Evolutionary conservation across 78 protist genomes (phyloP), one percentile per base, ranked within the genome.

Genomic region (Dictyostelium purpureum): DNA sequence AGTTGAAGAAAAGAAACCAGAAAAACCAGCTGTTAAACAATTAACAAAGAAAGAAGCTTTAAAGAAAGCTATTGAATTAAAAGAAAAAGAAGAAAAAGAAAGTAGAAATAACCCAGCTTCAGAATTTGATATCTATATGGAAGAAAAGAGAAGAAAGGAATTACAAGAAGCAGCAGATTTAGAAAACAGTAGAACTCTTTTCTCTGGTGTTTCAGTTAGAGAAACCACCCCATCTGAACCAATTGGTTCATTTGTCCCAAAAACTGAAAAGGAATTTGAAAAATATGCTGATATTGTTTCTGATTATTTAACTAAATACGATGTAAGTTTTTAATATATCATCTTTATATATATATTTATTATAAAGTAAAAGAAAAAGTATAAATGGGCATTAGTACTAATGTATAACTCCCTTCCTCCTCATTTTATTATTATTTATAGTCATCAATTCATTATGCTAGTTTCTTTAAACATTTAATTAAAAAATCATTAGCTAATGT

Each of bases 101-200:
- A 6, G 5, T 4, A 42, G 12, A 24, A 43, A 52, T 6, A 31
- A 31, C 4, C 47, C 81, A 47, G 6, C 24, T 18, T 54, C 61
- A 31, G 90, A 83, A 1, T 61, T 70, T 43, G 90, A 83, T 71
- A 42, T 67, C 16, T 83, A 83, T 35, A 24, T 70, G 56, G 90
- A 83, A 40, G 77, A 83, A 47, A 63, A 70, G 54, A 83, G 33
- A 56, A 67, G 40, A n/a, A 69, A 71, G 56, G 77, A 83, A 71
- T 70, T 83, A 57, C 90, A 83, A 71, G 90, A 83, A 38, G 90
- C 79, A 10, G 33, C 80, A 1, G 90, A 83, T 57, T 56, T 83
- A 19, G 81, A 83, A 57, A 42, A 83, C 26, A 24, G 70, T 19
- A 69, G 42, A 16, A 24, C 14, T 47, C 52, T 70, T 11, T 83